These are phyloP conservation scores for Musa schizocarpa DNA, from an alignment of 176 grass and related monocot species.

Conservation along the genomic window DNA sequence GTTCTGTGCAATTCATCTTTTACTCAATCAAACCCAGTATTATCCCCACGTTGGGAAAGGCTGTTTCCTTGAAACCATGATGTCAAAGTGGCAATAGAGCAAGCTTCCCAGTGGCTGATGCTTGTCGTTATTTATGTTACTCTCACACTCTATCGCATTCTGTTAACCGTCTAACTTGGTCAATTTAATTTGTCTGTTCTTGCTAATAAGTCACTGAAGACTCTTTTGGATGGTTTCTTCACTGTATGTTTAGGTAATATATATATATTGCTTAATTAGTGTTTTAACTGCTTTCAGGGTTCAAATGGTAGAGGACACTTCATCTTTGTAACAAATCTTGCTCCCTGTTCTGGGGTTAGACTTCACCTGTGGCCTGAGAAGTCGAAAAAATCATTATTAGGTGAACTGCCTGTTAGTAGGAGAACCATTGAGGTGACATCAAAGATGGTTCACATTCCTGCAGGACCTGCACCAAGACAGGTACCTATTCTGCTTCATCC, in stretches of 20 bases:
- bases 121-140: neutral
- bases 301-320: slow-evolving; percentile 66
- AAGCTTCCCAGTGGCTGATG: neutral
- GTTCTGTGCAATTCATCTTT: neutral
- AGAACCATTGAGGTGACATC: slow-evolving; percentile 77
- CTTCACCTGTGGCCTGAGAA: slow-evolving; percentile 93
- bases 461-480: slow-evolving; percentile 81
- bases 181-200: neutral
- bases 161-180: neutral
- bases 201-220: neutral
- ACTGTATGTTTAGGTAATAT: neutral
- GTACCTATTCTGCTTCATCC: slow-evolving; percentile 19
- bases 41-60: neutral
- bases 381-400: slow-evolving; percentile 25
- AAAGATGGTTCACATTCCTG: slow-evolving; percentile 86
- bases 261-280: neutral
- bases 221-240: neutral
- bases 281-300: slow-evolving; percentile 34
- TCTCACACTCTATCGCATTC: neutral
- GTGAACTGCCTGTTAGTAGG: slow-evolving; percentile 49
- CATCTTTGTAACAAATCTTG: slow-evolving; percentile 93
- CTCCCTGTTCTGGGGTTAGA: slow-evolving; percentile 90
- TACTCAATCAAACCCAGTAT: neutral
- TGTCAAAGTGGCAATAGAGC: neutral
- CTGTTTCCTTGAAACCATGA: neutral